Evolutionary conservation across 257 asterid species (phyloP).

Genomic region (Solanum tacnaense): DNA sequence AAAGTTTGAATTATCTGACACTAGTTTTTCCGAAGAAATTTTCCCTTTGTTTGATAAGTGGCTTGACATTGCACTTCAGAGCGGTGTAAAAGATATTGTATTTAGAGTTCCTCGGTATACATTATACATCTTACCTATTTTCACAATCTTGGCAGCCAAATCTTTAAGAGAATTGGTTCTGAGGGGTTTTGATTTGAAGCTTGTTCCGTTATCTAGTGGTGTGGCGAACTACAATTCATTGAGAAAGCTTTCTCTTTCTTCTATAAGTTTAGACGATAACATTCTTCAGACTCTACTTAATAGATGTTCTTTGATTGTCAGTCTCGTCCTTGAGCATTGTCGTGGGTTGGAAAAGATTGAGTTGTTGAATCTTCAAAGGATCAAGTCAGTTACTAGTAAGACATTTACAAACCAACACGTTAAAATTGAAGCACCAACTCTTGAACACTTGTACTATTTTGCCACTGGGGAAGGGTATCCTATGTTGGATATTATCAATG

Average conservation of each 20-base stretch:
- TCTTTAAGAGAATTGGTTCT: not conserved
- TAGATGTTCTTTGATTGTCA: not conserved
- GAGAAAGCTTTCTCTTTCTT: not conserved
- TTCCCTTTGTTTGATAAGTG: not conserved
- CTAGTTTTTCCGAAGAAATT: not conserved
- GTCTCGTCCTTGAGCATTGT: not conserved
- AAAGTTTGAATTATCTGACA: not conserved
- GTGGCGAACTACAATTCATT: no score
- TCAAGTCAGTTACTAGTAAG: not conserved
- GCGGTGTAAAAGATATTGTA: not conserved
- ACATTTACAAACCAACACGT: not conserved
- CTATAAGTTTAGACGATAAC: not conserved
- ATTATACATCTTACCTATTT: not conserved
- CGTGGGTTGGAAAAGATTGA: not conserved
- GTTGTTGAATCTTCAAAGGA: not conserved
- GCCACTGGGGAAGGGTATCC: not conserved
- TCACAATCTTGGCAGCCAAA: not conserved
- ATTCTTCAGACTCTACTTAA: not conserved
- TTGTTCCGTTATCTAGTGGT: not conserved
- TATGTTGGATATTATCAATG: not conserved
- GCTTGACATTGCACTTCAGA: not conserved
- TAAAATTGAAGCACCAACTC: not conserved
- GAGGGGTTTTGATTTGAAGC: not conserved
- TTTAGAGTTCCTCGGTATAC: not conserved
- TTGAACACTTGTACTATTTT: not conserved